Evolutionary conservation across 495 filamentous ascomycete genomes (phyloP).

Genomic region (Patellaria atrata): DNA sequence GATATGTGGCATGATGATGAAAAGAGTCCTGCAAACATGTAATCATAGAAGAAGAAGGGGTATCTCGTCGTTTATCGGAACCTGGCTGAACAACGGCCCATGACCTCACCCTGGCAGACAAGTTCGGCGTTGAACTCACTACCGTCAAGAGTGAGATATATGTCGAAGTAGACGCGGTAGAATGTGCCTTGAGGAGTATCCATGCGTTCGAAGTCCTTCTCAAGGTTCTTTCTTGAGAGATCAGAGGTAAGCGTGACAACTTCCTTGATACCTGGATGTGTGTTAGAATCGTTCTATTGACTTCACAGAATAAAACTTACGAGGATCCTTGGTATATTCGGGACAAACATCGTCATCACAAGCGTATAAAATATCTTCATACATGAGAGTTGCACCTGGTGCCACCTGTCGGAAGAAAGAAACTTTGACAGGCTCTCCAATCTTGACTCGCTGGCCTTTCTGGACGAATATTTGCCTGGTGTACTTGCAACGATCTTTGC

Average conservation of each 20-base stretch:
- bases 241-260: conserved; percentile 96
- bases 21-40: too few relatives aligned
- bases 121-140: conserved; percentile 96
- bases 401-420: conserved; percentile 98
- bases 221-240: conserved; percentile 91
- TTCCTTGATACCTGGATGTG: conserved; percentile 83
- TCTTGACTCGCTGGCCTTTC: conserved; percentile 97
- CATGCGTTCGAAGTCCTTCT: conserved; percentile 99
- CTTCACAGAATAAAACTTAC: conserved; percentile 44
- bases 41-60: too few relatives aligned
- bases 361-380: conserved; percentile 95
- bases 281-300: neutral
- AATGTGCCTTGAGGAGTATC: conserved; percentile 97
- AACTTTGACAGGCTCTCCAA: conserved; percentile 97
- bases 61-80: conserved; percentile 55
- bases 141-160: conserved; percentile 90
- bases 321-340: conserved; percentile 97
- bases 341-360: conserved; percentile 97
- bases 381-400: conserved; percentile 95
- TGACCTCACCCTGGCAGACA: conserved; percentile 96
- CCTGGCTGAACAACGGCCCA: conserved; percentile 87
- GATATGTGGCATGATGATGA: too few relatives aligned
- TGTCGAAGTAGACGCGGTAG: conserved; percentile 76
- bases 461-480: conserved; percentile 97
- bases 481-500: conserved; percentile 97